Evolutionary conservation across 2,329 filamentous ascomycete species (phyloP), one percentile per base, ranked within the genome.

Genomic region (Alternaria sp.): DNA sequence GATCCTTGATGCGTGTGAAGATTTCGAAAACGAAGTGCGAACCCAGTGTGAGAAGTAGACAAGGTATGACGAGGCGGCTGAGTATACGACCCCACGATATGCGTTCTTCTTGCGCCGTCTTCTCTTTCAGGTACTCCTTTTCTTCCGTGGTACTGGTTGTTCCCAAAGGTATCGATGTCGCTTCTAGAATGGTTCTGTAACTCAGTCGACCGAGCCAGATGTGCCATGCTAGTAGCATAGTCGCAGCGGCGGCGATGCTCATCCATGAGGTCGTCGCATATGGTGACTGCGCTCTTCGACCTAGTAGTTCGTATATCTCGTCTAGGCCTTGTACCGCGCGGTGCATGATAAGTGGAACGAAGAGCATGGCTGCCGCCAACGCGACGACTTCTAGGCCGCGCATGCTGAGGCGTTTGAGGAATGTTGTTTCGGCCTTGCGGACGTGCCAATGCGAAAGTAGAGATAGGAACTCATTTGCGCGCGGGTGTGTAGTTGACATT

Each of bases 151-250:
- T 32, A 21, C 8, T 51, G 5, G 10, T 4, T 6, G 49, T 36
- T 15, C 50, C 15, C 11, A 45, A 15, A 17, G 36, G 47, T 13
- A 12, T 25, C 23, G 25, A 7, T 21, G 28, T 12, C 7, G 51
- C 52, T 44, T 69, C 67, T 25, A 68, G 11, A 9, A 65, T 50
- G 4, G 52, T 59, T 7, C 30, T 46, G 43, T 67, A 70, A 17
- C 64, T 63, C 32, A 70, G 15, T 11, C 66, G 40, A 15, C 59
- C 63, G 15, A 73, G 19, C 28, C 59, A 63, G 12, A 60, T 40
- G 45, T 71, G 68, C 71, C 72, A 74, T 6, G 21, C 66, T 3
- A 62, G 26, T 17, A 73, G 32, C 21, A 69, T 13, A 10, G 57
- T 25, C 4, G 28, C 21, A 3, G 66, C 67, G 5, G 67, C 13